Evolutionary conservation across 2,329 filamentous ascomycete genomes (phyloP), one percentile per base, ranked within the genome.

Genomic region (Diaporthe amygdali): DNA sequence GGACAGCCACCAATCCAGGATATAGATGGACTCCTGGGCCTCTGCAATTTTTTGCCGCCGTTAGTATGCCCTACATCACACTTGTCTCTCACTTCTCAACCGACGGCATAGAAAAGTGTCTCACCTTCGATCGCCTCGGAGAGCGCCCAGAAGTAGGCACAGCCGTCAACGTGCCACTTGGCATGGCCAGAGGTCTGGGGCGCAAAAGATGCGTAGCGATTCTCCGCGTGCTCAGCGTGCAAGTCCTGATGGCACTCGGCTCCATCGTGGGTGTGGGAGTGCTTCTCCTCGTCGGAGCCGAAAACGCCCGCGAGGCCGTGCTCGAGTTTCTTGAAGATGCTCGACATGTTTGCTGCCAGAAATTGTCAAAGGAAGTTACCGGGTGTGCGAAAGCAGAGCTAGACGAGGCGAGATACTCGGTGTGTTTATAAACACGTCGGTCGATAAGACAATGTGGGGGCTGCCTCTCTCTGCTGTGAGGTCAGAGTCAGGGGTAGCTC

Each of bases 161-260:
- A 94, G 8, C 92, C 94, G 78, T 96, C 94, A 22, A 96, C 93
- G 81, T 93, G 95, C 94, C 94, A 97, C 85, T 97, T 97, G 73
- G 89, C 90, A 77, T 94, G 92, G 70, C 92, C 92, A 39, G 89
- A 88, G 25, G 93, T 88, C 77, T 91, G 88, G 1, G 93, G 90
- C 1, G 93, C 93, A 83, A 97, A 97, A 71, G 89, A 91, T 71
- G 87, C 84, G 77, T 86, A 91, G 61, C 90, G 87, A 75, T 92
- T 86, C 32, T 82, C 79, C 32, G 80, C 81, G 74, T 86, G 83
- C 66, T 82, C 79, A 32, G 80, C 76, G 59, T 87, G 84, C 37
- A 82, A 76, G 30, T 37, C 46, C 41, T 83, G 77, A 67, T 82
- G 80, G 74, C 84, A 85, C 46, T 81, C 77, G 66, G 82, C 76